These are phyloP conservation scores for Euphorbia schlechtendalii DNA, from an alignment of 441 rosid species.

Conservation along the genomic window DNA sequence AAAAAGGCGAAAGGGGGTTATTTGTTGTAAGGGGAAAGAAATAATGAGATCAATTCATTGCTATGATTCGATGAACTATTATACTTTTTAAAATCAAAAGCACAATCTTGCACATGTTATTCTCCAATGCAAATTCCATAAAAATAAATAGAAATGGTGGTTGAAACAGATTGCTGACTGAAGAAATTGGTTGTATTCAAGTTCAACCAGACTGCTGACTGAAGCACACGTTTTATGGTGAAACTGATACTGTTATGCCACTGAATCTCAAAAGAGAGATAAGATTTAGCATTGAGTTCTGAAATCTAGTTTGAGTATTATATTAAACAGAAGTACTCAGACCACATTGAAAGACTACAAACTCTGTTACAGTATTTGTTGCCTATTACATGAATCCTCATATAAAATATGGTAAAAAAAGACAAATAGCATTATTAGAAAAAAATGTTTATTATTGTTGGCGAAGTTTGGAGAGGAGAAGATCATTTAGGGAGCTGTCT, in stretches of 20 bases:
- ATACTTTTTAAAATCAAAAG: too few relatives aligned
- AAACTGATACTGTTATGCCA: too few relatives aligned
- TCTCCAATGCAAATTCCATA: too few relatives aligned
- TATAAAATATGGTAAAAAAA: background rate
- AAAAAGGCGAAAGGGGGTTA: background rate
- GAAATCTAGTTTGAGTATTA: too few relatives aligned
- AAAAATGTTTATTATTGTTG: constrained; percentile 28
- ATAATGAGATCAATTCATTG: background rate
- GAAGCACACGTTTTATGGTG: background rate
- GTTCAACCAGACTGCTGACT: background rate
- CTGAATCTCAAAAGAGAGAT: background rate
- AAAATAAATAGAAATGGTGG: too few relatives aligned
- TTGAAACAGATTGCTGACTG: too few relatives aligned
- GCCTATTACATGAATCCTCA: background rate
- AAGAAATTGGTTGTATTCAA: background rate
- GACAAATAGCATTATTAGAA: background rate
- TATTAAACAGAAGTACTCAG: background rate
- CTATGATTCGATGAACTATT: too few relatives aligned
- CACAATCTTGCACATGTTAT: too few relatives aligned
- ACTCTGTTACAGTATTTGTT: constrained; percentile 1
- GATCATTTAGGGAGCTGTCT: constrained; percentile 39
- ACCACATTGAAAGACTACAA: background rate
- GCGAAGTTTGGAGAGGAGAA: constrained; percentile 23
- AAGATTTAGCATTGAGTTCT: background rate
- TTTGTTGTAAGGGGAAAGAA: background rate